Conservation (phyloP, 805 yeast species). For the Clavispora fructus region DNA sequence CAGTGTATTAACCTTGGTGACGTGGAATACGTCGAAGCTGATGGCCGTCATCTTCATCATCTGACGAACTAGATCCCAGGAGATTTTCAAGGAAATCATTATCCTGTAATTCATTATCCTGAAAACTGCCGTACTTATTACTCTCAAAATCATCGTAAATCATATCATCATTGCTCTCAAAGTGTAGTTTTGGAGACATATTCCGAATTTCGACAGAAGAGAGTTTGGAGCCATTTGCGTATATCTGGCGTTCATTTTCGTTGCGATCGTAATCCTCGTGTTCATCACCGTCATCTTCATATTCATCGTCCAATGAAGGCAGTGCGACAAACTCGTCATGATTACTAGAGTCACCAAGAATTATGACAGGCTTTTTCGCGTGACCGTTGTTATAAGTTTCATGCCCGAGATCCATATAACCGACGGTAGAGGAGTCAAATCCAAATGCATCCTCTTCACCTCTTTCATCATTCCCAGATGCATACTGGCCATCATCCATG, state of each 20-base stretch:
- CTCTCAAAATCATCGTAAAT: slow-evolving; percentile 24
- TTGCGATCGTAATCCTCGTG: slow-evolving; percentile 16
- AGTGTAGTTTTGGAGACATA: slow-evolving; percentile 27
- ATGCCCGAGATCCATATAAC: slow-evolving; percentile 33
- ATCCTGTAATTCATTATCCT: slow-evolving; percentile 15
- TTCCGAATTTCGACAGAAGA: slow-evolving; percentile 21
- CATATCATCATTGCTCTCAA: slow-evolving; percentile 13
- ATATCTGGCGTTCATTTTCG: slow-evolving; percentile 13
- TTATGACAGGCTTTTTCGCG: slow-evolving; percentile 19
- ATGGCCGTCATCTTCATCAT: slow-evolving; percentile 26
- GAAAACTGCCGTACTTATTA: slow-evolving; percentile 6
- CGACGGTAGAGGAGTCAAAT: slow-evolving; percentile 32
- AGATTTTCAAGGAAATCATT: slow-evolving; percentile 33
- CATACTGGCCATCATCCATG: slow-evolving; percentile 6
- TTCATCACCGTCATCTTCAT: slow-evolving; percentile 3
- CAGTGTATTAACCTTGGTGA: slow-evolving; percentile 22
- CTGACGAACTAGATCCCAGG: slow-evolving; percentile 43
- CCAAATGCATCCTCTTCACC: slow-evolving; percentile 15
- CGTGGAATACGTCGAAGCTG: slow-evolving; percentile 40
- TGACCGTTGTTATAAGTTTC: slow-evolving; percentile 14
- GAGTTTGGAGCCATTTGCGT: slow-evolving; percentile 9
- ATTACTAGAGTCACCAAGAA: slow-evolving; percentile 31
- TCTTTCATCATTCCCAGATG: background rate
- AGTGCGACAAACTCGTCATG: slow-evolving; percentile 29
- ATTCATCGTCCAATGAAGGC: background rate